These are phyloP conservation scores for Triticum urartu DNA, from an alignment of 176 grass and related monocot genomes.

Conservation along the genomic window DNA sequence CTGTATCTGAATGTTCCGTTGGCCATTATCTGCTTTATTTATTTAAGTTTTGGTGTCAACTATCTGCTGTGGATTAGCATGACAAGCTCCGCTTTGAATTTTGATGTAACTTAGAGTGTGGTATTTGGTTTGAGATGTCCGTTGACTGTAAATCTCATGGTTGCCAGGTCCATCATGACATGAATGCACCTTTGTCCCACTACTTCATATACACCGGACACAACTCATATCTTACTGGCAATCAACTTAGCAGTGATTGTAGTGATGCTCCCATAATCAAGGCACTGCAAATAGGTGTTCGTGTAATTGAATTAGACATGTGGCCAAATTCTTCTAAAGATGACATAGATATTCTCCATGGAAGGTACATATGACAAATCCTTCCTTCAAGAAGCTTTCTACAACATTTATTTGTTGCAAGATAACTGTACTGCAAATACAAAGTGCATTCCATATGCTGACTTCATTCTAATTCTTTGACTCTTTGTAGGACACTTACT, in stretches of 20 bases:
- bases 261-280: slow-evolving; percentile 94
- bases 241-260: slow-evolving; percentile 98
- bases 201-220: slow-evolving; percentile 98
- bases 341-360: slow-evolving; percentile 91
- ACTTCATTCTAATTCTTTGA: slow-evolving; percentile 26
- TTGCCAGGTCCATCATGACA: slow-evolving; percentile 86
- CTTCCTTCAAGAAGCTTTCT: not conserved
- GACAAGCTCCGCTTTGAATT: not conserved
- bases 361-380: slow-evolving; percentile 51
- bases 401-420: not conserved
- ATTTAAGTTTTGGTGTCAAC: not conserved
- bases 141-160: slow-evolving; percentile 23
- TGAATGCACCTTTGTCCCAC: slow-evolving; percentile 83
- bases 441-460: not conserved
- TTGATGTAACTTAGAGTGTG: slow-evolving; percentile 7
- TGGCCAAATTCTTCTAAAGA: slow-evolving; percentile 97
- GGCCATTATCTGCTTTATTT: not conserved
- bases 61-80: not conserved
- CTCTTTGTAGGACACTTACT: slow-evolving; percentile 79
- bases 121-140: slow-evolving; percentile 5
- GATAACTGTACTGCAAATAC: not conserved
- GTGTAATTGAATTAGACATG: slow-evolving; percentile 96
- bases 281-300: slow-evolving; percentile 82
- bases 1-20: not conserved
- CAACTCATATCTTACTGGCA: slow-evolving; percentile 93